Conservation (phyloP, 306 rosid species). For the Carpinus fangiana region DNA sequence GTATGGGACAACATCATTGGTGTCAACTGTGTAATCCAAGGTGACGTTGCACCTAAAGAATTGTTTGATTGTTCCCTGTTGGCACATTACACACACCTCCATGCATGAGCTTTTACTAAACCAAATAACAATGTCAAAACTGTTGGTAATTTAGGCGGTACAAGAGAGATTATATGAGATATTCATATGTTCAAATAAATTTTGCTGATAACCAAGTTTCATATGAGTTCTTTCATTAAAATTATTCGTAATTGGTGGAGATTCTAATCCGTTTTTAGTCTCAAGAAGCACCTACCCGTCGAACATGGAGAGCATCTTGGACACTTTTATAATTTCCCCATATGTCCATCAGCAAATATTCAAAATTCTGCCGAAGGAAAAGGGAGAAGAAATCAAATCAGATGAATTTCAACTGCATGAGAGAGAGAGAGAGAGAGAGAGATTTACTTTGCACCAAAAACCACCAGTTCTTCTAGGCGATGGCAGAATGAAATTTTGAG, state of each 20-base stretch:
- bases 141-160: too few relatives aligned
- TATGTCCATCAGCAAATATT: slow-evolving; percentile 12
- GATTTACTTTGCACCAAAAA: slow-evolving; percentile 13
- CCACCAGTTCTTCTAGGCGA: neutral
- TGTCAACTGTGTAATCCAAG: slow-evolving; percentile 20
- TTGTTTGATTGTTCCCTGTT: slow-evolving; percentile 25
- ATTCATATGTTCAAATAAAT: too few relatives aligned
- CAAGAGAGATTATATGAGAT: too few relatives aligned
- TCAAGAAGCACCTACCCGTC: slow-evolving; percentile 4
- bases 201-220: too few relatives aligned
- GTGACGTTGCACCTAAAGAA: slow-evolving; percentile 24
- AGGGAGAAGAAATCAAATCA: neutral
- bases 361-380: slow-evolving; percentile 19
- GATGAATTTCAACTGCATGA: neutral
- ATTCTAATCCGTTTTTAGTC: too few relatives aligned
- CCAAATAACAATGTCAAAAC: too few relatives aligned
- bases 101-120: neutral
- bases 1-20: slow-evolving; percentile 4
- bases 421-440: neutral
- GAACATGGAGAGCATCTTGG: slow-evolving; percentile 28
- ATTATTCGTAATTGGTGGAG: too few relatives aligned
- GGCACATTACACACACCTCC: neutral
- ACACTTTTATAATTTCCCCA: slow-evolving; percentile 24
- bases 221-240: too few relatives aligned
- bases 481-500: neutral